These are phyloP conservation scores for Castanospermum australe DNA, from an alignment of 306 rosid genomes.

Conservation along the genomic window DNA sequence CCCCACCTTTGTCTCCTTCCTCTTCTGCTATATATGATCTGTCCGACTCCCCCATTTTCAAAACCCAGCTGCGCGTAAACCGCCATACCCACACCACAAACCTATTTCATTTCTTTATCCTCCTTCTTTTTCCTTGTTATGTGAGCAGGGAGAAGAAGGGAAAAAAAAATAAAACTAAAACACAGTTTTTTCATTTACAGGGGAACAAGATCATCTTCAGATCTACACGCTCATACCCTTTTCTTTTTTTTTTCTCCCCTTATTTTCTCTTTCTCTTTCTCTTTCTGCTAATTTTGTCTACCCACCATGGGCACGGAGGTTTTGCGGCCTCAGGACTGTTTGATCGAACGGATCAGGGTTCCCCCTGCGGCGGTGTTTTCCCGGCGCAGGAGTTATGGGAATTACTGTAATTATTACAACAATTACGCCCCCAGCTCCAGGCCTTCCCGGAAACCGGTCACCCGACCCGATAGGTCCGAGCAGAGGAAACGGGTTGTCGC, in stretches of 20 bases:
- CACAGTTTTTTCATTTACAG: no score
- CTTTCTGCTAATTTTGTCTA: neutral
- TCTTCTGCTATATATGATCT: slow-evolving; percentile 35
- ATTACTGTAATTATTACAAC: slow-evolving; percentile 1
- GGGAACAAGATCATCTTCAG: neutral
- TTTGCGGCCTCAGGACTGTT: slow-evolving; percentile 71
- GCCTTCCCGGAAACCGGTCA: slow-evolving; percentile 40
- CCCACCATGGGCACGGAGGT: slow-evolving; percentile 77
- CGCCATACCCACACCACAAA: neutral
- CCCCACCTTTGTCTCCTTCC: slow-evolving; percentile 21
- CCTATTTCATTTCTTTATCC: neutral
- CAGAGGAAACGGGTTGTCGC: slow-evolving; percentile 36
- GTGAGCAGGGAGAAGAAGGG: slow-evolving; percentile 31
- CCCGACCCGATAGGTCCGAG: slow-evolving; percentile 42
- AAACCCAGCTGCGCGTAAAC: neutral
- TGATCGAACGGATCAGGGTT: slow-evolving; percentile 48
- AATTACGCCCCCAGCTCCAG: slow-evolving; percentile 29
- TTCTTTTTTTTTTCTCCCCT: neutral
- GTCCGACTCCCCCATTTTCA: neutral
- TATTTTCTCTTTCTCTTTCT: neutral
- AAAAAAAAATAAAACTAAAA: neutral
- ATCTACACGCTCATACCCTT: neutral
- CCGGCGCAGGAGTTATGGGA: slow-evolving; percentile 47
- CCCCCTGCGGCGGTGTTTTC: slow-evolving; percentile 38
- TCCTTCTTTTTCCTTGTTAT: slow-evolving; percentile 19